These are phyloP conservation scores for Dioscorea alata DNA, from an alignment of 106 monocot genomes.

Conservation along the genomic window DNA sequence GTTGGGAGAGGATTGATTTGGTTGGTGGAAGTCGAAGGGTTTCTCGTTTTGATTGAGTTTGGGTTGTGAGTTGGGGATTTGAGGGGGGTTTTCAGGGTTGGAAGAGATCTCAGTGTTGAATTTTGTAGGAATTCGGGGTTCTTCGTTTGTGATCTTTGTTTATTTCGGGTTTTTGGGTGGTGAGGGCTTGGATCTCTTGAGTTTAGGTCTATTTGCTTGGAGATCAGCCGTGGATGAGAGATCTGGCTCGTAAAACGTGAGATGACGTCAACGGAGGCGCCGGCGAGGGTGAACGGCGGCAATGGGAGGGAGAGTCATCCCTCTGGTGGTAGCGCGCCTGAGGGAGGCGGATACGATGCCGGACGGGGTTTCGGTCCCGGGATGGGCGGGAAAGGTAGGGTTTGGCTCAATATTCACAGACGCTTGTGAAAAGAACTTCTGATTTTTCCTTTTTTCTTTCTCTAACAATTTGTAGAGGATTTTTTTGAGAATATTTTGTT, in stretches of 20 bases:
- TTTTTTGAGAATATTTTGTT: neutral
- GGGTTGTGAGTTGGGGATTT: too few relatives aligned
- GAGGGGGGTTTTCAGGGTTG: too few relatives aligned
- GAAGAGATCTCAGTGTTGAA: too few relatives aligned
- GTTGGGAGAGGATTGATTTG: too few relatives aligned
- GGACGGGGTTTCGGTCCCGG: neutral
- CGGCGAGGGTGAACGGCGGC: slow-evolving; percentile 10
- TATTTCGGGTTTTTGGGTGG: too few relatives aligned
- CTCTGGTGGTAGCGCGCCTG: slow-evolving; percentile 7
- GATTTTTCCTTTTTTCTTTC: neutral
- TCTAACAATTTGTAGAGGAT: neutral
- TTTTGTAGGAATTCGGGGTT: too few relatives aligned
- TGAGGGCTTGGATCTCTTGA: neutral
- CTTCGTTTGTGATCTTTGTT: too few relatives aligned
- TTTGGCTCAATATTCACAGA: too few relatives aligned
- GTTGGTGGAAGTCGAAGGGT: too few relatives aligned
- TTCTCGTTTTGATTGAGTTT: too few relatives aligned
- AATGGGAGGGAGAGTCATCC: slow-evolving; percentile 20
- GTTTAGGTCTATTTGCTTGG: neutral
- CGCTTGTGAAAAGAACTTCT: too few relatives aligned
- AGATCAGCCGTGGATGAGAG: slow-evolving; percentile 1
- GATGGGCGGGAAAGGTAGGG: neutral
- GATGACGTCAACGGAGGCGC: slow-evolving; percentile 35
- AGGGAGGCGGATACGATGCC: neutral
- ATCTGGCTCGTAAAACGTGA: neutral